Conservation (phyloP, 2,329 filamentous ascomycete species). For the Botrytis byssoidea region DNA sequence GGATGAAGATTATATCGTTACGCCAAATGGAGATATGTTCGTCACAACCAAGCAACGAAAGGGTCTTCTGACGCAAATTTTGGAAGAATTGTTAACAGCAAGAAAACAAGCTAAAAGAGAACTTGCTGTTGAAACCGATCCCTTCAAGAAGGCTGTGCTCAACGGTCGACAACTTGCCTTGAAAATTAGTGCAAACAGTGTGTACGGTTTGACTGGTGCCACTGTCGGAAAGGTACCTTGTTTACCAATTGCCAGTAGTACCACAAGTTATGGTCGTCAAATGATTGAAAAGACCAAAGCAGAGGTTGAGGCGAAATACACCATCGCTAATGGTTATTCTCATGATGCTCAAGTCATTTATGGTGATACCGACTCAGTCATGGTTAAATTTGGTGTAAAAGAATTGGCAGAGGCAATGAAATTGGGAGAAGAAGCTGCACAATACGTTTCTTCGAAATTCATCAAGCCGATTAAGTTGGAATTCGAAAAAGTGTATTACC, state of each 20-base stretch:
- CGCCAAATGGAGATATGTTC: conserved; percentile 91
- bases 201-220: conserved; percentile 95
- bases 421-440: conserved; percentile 87
- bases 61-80: conserved; percentile 88
- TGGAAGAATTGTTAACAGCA: conserved; percentile 87
- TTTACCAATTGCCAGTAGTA: conserved; percentile 92
- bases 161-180: conserved; percentile 95
- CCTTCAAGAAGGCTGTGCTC: conserved; percentile 96
- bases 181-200: conserved; percentile 96
- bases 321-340: conserved; percentile 87
- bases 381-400: conserved; percentile 95
- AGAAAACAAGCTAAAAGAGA: conserved; percentile 95
- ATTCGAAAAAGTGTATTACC: conserved; percentile 99
- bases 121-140: conserved; percentile 81
- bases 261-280: conserved; percentile 92
- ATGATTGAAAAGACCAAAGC: conserved; percentile 99
- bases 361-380: conserved; percentile 98
- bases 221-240: conserved; percentile 95
- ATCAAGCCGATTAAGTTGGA: conserved; percentile 97
- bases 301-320: conserved; percentile 90
- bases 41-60: conserved; percentile 86
- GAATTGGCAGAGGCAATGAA: conserved; percentile 90
- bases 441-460: conserved; percentile 88
- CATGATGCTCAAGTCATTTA: conserved; percentile 98
- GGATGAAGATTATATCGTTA: conserved; percentile 94